Evolutionary conservation across 495 filamentous ascomycete species (phyloP), one percentile per base, ranked within the genome.

Genomic region (Penicillium coffeae): DNA sequence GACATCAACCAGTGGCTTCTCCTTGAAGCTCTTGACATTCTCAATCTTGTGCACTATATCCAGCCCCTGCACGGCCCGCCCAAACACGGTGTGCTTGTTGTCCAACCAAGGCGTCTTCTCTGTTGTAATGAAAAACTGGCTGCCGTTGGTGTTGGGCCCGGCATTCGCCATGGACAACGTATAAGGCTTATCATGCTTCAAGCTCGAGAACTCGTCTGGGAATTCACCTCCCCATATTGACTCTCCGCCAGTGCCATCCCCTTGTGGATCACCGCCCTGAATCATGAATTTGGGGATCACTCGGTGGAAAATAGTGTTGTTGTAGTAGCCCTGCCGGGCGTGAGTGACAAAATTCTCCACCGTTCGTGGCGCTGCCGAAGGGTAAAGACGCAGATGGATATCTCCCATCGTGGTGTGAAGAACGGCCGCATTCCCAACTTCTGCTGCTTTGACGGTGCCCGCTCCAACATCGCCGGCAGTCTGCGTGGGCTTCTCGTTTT

Each of bases 201-300:
- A 69, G 8, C 79, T 87, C 37, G 87, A 89, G 59, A 98, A 95
- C 60, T 98, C 93, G 63, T 97, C 93, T 62, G 87, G 87, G 64
- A 99, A 99, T 62, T 96, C 90, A 12, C 77, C 83, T 13, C 91
- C 93, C 93, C 94, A 97, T 66, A 99, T 97, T 54, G 84, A 89
- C 70, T 97, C 92, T 19, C 93, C 93, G 15, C 93, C 93, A 0
- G 91, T 97, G 3, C 93, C 93, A 59, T 99, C 92, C 10, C 93
- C 93, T 2, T 95, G 69, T 0, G 94, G 94, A 62, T 99, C 93
- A 32, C 93, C 93, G 41, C 90, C 69, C 51, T 85, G 81, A 47
- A 99, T 95, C 93, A 99, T 99, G 71, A 99, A 99, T 62, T 97
- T 97, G 50, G 86, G 82, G 60, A 99, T 96, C 6, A 99, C 86